Evolutionary conservation across 2,329 filamentous ascomycete genomes (phyloP).

Genomic region (Clonostachys chloroleuca): DNA sequence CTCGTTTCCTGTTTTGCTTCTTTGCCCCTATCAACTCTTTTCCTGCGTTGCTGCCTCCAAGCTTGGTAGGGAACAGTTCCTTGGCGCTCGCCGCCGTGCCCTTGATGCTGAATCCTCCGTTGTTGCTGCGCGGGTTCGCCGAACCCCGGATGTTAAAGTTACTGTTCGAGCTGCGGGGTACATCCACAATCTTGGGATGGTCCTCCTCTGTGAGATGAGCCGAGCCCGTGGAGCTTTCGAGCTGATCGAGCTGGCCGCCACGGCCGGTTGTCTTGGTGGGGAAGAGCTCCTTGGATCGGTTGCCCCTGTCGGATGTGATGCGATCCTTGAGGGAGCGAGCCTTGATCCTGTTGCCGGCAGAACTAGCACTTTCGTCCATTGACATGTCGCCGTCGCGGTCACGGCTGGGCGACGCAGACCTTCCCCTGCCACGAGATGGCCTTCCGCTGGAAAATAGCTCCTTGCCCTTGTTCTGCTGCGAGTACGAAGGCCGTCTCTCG

Average conservation of each 20-base stretch:
- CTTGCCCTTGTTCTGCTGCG: constrained; percentile 41
- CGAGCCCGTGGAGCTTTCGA: constrained; percentile 31
- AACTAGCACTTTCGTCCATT: constrained; percentile 16
- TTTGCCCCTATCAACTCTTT: constrained; percentile 64
- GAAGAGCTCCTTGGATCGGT: constrained; percentile 31
- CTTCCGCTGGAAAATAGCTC: constrained; percentile 57
- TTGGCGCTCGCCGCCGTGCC: constrained; percentile 57
- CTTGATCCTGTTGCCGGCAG: constrained; percentile 22
- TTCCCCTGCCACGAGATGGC: constrained; percentile 24
- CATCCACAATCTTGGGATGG: constrained; percentile 54
- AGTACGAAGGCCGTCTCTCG: constrained; percentile 19
- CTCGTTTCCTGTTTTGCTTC: constrained; percentile 50
- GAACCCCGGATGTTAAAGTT: constrained; percentile 58
- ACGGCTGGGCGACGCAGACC: constrained; percentile 48
- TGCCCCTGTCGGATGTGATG: constrained; percentile 19
- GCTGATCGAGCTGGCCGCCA: constrained; percentile 26
- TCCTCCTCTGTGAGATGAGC: constrained; percentile 27
- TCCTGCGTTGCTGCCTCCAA: constrained; percentile 45
- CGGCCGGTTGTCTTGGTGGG: constrained; percentile 20
- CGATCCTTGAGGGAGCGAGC: constrained; percentile 26
- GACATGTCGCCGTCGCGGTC: constrained; percentile 32
- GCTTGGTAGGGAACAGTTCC: constrained; percentile 61
- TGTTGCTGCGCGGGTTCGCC: constrained; percentile 37
- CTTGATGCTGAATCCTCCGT: constrained; percentile 60
- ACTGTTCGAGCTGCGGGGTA: constrained; percentile 35